Conservation (phyloP, 306 rosid species). For the Aeschynomene evenia region DNA sequence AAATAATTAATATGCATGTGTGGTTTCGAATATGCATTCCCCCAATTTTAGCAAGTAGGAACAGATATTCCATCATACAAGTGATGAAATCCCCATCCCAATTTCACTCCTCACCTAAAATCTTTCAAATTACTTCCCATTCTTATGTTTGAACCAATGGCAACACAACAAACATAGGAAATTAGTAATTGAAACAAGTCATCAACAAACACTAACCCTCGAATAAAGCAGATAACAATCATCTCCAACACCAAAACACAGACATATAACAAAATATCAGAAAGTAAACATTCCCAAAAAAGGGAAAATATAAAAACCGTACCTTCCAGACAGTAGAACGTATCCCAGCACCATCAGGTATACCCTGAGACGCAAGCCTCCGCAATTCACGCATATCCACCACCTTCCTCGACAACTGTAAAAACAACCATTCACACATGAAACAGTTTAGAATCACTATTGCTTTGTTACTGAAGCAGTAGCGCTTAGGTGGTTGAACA, state of each 20-base stretch:
- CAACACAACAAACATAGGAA: not conserved
- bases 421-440: not conserved
- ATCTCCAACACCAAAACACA: not conserved
- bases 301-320: not conserved
- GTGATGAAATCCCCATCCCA: not conserved
- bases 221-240: too few species aligned
- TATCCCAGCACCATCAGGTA: conserved; percentile 87
- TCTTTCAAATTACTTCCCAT: not conserved
- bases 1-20: not conserved
- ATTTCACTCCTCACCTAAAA: conserved; percentile 1
- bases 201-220: not conserved
- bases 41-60: not conserved
- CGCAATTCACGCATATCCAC: conserved; percentile 66
- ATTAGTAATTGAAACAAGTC: not conserved
- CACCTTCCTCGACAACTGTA: conserved; percentile 66
- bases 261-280: not conserved
- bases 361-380: conserved; percentile 78
- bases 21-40: not conserved
- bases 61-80: not conserved
- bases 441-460: not conserved
- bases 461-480: not conserved
- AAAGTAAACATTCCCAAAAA: not conserved
- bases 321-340: conserved; percentile 98
- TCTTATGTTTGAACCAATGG: not conserved
- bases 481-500: not conserved